Base-by-base conservation (phyloP, 2,329 filamentous ascomycete species). In the Colletotrichum zoysiae region DNA sequence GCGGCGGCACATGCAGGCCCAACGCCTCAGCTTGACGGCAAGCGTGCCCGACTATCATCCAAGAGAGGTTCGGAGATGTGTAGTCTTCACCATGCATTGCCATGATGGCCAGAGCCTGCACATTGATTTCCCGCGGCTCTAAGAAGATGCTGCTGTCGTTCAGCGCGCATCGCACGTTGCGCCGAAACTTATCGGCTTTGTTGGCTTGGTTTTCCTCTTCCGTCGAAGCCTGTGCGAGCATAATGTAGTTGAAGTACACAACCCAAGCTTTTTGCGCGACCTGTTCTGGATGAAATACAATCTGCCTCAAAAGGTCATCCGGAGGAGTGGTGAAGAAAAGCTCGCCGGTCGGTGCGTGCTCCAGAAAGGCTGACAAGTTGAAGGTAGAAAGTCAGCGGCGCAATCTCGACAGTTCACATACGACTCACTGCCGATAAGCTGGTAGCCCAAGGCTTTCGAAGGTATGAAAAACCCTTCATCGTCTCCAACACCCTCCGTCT, bases 21-120 rank as follows among this genome's bases (percentile, higher is more conserved):
- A 67, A 23, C 5, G 65, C 58, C 51, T 67, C 65, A 3, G 58
- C 65, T 35, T 67, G 65, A 2, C 58, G 65, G 50, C 65, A 64
- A 23, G 65, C 58, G 42, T 67, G 65, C 5, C 65, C 65, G 9
- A 67, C 65, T 1, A 67, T 9, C 65, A 67, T 67, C 58, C 58
- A 67, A 0, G 65, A 67, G 35, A 67, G 33, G 50, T 67, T 67
- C 3, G 58, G 58, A 23, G 65, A 67, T 3, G 58, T 51, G 18
- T 67, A 67, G 16, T 67, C 65, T 40, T 67, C 65, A 6, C 65
- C 65, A n/a, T 67, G 65, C 3, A 67, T 23, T 0, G 65, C 65
- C 8, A 67, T 7, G 12, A 67, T 6, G 8, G 65, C 5, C 1
- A 67, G 35, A 18, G 50, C 50, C 42, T 68, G 65, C 2, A 64